Evolutionary conservation across 108 stramenopile species (phyloP).

Genomic region (Parietichytrium sp.): DNA sequence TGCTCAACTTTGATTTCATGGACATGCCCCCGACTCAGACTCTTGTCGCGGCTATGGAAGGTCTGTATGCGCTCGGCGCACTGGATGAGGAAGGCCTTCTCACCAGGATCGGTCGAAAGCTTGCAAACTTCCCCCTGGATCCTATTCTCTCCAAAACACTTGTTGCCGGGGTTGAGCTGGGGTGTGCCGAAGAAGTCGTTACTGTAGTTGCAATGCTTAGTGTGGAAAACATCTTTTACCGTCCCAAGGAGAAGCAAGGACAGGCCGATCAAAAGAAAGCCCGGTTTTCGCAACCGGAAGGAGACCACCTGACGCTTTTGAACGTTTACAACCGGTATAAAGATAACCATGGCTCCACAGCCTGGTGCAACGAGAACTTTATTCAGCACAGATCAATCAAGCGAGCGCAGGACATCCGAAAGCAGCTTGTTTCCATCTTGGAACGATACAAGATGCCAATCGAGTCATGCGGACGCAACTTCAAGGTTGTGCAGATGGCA

Average conservation of each 20-base stretch:
- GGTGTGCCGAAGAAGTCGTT: constrained; percentile 94
- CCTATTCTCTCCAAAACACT: constrained; percentile 91
- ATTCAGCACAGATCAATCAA: constrained; percentile 92
- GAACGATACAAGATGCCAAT: constrained; percentile 92
- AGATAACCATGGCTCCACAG: constrained; percentile 80
- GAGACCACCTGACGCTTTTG: constrained; percentile 93
- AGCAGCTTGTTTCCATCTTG: constrained; percentile 98
- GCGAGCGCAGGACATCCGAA: constrained; percentile 95
- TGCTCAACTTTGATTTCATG: constrained; percentile 97
- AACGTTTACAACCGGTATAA: constrained; percentile 94
- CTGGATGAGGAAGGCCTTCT: constrained; percentile 94
- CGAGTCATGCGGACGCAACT: constrained; percentile 89
- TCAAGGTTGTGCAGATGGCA: constrained; percentile 89
- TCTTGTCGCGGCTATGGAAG: constrained; percentile 90
- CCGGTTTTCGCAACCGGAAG: constrained; percentile 97
- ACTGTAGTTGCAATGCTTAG: constrained; percentile 93
- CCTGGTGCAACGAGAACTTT: constrained; percentile 99
- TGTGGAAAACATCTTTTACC: constrained; percentile 95
- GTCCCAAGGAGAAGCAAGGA: constrained; percentile 95
- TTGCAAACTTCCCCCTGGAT: constrained; percentile 99
- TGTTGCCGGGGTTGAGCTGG: constrained; percentile 87
- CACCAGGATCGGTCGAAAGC: constrained; percentile 86
- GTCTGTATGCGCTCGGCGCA: constrained; percentile 88
- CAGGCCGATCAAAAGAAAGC: constrained; percentile 99
- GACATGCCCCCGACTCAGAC: constrained; percentile 95